phyloP scores from a whole-genome alignment of 331 rosid species.

The Malus hybrid region DNA sequence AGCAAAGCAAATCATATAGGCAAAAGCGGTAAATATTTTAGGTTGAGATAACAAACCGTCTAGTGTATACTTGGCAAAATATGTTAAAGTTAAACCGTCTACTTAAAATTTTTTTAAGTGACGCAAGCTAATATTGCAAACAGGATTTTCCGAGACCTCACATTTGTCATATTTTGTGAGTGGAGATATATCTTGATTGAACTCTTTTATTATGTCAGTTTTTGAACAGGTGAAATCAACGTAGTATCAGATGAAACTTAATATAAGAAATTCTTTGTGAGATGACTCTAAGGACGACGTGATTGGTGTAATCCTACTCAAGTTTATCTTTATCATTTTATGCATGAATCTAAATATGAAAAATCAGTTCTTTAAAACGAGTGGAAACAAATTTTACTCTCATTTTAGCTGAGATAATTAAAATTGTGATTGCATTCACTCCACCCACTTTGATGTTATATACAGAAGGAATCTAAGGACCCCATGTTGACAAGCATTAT shows the following conservation, averaged over 20 bases:
- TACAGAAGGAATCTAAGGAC: background rate
- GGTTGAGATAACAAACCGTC: background rate
- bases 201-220: background rate
- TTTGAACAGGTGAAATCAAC: background rate
- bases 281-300: background rate
- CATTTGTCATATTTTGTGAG: too few species aligned
- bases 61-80: background rate
- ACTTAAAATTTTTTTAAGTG: background rate
- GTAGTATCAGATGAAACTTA: background rate
- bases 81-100: background rate
- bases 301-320: too few species aligned
- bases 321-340: too few species aligned
- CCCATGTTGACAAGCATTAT: constrained; percentile 1
- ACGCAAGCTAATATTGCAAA: background rate
- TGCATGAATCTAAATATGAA: too few species aligned
- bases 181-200: background rate
- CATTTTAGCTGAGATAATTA: background rate
- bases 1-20: background rate
- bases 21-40: background rate
- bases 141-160: background rate
- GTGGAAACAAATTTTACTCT: too few species aligned
- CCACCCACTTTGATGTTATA: background rate
- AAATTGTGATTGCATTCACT: background rate
- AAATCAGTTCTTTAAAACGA: background rate
- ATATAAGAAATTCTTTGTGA: background rate